These are phyloP conservation scores for Coffea humblotiana DNA, from an alignment of 305 asterid genomes.

Conservation along the genomic window DNA sequence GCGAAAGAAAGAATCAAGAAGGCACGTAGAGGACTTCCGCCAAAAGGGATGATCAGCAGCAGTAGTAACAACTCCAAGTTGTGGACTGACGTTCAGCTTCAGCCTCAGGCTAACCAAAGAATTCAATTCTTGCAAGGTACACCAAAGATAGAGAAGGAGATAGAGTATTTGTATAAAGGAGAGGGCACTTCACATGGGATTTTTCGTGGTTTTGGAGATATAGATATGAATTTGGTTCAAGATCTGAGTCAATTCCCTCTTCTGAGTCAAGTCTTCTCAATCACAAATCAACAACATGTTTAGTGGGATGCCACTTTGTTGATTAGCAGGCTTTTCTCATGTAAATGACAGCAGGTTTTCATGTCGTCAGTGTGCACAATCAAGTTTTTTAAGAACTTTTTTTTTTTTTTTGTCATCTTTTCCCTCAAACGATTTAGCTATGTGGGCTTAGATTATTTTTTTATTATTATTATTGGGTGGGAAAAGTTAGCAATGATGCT, in stretches of 20 bases:
- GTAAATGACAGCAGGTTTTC: not conserved
- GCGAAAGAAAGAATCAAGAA: slow-evolving; percentile 11
- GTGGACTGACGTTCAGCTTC: slow-evolving; percentile 29
- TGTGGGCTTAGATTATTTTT: not conserved
- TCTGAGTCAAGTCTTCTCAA: slow-evolving; percentile 34
- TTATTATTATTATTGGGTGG: not conserved
- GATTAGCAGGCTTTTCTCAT: slow-evolving; percentile 6
- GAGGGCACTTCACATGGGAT: slow-evolving; percentile 27
- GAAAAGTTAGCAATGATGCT: not conserved
- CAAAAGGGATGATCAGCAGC: slow-evolving; percentile 9
- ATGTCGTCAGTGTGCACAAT: not conserved
- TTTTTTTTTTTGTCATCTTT: not conserved
- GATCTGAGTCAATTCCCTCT: slow-evolving; percentile 48
- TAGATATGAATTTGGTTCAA: slow-evolving; percentile 44
- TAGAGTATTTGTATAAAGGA: slow-evolving; percentile 35
- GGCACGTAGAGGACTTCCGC: slow-evolving; percentile 5
- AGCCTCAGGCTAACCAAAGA: slow-evolving; percentile 20
- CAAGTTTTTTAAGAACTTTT: not conserved
- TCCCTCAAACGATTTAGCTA: not conserved
- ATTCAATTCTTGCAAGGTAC: slow-evolving; percentile 22
- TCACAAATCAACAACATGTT: slow-evolving; percentile 27
- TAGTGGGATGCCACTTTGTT: slow-evolving; percentile 53
- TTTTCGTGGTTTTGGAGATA: slow-evolving; percentile 41
- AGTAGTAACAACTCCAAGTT: slow-evolving; percentile 13
- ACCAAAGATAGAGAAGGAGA: slow-evolving; percentile 37